phyloP scores from a whole-genome alignment of 306 rosid species.

The Gillenia trifoliata region DNA sequence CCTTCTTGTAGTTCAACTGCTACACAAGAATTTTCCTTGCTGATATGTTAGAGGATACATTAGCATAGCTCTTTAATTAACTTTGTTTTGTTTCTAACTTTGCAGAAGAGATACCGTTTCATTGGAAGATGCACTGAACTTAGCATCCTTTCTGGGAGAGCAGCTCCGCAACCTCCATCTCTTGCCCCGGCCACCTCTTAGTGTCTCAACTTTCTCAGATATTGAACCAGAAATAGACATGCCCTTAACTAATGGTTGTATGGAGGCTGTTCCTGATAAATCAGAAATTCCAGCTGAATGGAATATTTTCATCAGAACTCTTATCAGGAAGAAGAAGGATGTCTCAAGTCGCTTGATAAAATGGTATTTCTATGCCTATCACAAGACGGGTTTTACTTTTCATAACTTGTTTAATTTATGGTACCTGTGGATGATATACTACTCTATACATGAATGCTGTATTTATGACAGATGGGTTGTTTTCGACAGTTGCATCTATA shows the following conservation, averaged over 20 bases:
- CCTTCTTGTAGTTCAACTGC: slow-evolving; percentile 7
- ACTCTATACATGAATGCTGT: not conserved
- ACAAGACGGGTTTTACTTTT: not conserved
- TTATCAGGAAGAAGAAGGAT: slow-evolving; percentile 63
- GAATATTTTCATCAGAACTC: slow-evolving; percentile 57
- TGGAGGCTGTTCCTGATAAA: slow-evolving; percentile 35
- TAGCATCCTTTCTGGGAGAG: slow-evolving; percentile 88
- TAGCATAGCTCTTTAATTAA: slow-evolving; percentile 13
- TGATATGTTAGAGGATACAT: slow-evolving; percentile 1
- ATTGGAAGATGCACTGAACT: slow-evolving; percentile 51
- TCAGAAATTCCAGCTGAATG: slow-evolving; percentile 56
- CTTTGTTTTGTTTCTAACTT: slow-evolving; percentile 17
- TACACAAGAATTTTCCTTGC: slow-evolving; percentile 13
- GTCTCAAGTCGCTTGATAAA: slow-evolving; percentile 53
- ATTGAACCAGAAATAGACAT: slow-evolving; percentile 26
- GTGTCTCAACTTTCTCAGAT: slow-evolving; percentile 32
- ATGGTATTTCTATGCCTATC: slow-evolving; percentile 46
- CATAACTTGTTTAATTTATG: not conserved
- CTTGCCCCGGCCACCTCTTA: slow-evolving; percentile 65
- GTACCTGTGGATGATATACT: not conserved
- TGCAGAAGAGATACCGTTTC: slow-evolving; percentile 73
- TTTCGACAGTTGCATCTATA: not conserved
- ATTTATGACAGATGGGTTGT: not conserved
- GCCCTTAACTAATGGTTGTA: slow-evolving; percentile 24
- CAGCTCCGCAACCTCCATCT: slow-evolving; percentile 78